phyloP scores from a whole-genome alignment of 78 protist species.

The Blattamonas nauphoetae region DNA sequence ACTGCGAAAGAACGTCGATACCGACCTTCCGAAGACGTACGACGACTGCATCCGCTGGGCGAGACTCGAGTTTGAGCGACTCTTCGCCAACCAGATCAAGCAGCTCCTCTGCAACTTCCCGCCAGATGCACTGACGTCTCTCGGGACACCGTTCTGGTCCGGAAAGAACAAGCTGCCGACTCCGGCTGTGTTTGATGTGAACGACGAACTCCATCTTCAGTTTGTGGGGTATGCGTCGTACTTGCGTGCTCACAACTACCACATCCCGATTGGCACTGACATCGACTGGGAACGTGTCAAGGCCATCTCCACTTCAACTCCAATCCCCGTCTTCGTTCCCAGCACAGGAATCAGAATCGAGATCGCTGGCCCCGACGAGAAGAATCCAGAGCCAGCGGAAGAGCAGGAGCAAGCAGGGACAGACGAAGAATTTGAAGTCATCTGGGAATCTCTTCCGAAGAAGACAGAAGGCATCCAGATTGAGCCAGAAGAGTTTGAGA shows the following conservation, averaged over 20 bases:
- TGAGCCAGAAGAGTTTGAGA: slow-evolving; percentile 55
- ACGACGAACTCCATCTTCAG: slow-evolving; percentile 6
- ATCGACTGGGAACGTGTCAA: too few relatives aligned
- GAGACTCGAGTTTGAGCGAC: slow-evolving; percentile 73
- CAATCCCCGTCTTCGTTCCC: too few relatives aligned
- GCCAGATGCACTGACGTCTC: slow-evolving; percentile 64
- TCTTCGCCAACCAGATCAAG: slow-evolving; percentile 56
- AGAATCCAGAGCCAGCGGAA: too few relatives aligned
- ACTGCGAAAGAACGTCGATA: slow-evolving; percentile 9
- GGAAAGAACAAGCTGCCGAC: slow-evolving; percentile 61
- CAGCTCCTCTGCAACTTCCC: slow-evolving; percentile 91
- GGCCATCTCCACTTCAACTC: too few relatives aligned
- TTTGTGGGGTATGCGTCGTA: slow-evolving; percentile 9
- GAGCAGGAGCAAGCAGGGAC: not conserved
- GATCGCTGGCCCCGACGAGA: too few relatives aligned
- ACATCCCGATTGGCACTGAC: too few relatives aligned
- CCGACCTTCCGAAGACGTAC: slow-evolving; percentile 45
- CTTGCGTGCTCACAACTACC: not conserved
- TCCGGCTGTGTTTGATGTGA: slow-evolving; percentile 53
- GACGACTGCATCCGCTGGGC: slow-evolving; percentile 91
- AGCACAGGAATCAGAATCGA: too few relatives aligned
- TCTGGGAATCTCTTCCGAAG: not conserved
- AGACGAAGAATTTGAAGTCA: not conserved
- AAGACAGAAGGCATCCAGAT: too few relatives aligned
- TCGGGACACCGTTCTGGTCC: slow-evolving; percentile 30